A percentile compares a stretch with the other conserved stretches of the same genome.
These are phyloP conservation scores for Elaeis guineensis DNA, from an alignment of 176 grass and related monocot species.

Conservation along the genomic window DNA sequence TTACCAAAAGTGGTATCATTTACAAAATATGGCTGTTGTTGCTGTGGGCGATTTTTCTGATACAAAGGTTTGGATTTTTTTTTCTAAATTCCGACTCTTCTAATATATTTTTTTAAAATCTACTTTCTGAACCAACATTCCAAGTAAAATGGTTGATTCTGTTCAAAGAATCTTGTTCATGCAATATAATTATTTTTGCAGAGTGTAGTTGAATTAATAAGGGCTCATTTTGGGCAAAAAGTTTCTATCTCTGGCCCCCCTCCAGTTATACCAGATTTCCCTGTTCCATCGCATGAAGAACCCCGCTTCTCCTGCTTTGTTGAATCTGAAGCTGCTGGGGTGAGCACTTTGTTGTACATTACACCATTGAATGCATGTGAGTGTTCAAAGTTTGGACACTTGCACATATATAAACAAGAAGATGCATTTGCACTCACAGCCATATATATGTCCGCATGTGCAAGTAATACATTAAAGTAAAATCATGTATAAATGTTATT, in stretches of 20 bases:
- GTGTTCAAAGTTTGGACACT: no score
- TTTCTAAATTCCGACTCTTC: no score
- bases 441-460: no score
- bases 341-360: conserved; percentile 22
- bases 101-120: no score
- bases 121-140: no score
- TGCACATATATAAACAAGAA: no score
- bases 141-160: no score
- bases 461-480: no score
- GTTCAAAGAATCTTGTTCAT: no score
- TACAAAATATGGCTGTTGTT: conserved; percentile 94
- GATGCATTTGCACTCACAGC: no score
- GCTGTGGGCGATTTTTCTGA: conserved; percentile 93
- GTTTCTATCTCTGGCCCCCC: conserved; percentile 33
- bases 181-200: conserved; percentile 22
- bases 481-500: no score
- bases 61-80: conserved; percentile 46
- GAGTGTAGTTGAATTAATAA: conserved; percentile 92
- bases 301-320: conserved; percentile 98
- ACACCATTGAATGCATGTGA: no score
- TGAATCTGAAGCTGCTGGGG: conserved; percentile 98
- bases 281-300: conserved; percentile 78
- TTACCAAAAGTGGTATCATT: conserved; percentile 91
- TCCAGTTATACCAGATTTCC: conserved; percentile 63
- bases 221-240: conserved; percentile 86